Conservation (phyloP, 2,329 filamentous ascomycete genomes). For the Septoria linicola region DNA sequence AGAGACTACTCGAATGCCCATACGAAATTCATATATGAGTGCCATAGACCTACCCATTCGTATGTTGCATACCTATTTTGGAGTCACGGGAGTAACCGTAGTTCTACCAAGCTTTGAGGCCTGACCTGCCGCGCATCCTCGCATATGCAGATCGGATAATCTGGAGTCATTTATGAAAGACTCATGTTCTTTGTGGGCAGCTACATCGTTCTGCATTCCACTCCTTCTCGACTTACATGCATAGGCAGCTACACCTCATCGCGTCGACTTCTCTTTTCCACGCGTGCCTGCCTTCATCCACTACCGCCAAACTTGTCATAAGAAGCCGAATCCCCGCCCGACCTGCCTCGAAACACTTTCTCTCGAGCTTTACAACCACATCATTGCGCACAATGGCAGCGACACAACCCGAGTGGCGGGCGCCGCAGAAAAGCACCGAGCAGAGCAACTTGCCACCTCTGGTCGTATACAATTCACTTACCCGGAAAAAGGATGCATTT, state of each 20-base stretch:
- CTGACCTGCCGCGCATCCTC: neutral
- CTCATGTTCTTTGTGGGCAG: slow-evolving; percentile 5
- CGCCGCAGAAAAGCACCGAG: slow-evolving; percentile 34
- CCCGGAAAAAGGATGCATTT: slow-evolving; percentile 71
- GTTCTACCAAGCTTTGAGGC: slow-evolving; percentile 6
- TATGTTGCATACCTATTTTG: too few relatives aligned
- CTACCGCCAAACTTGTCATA: neutral
- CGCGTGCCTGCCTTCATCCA: neutral
- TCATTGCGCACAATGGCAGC: slow-evolving; percentile 11
- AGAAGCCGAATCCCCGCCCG: slow-evolving; percentile 1
- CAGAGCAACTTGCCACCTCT: slow-evolving; percentile 53
- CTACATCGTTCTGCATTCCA: neutral
- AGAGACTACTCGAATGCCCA: too few relatives aligned
- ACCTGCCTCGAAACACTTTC: neutral
- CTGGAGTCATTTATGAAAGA: slow-evolving; percentile 2
- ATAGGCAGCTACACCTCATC: neutral
- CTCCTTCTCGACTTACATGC: slow-evolving; percentile 6
- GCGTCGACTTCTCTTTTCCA: slow-evolving; percentile 1
- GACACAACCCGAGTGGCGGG: slow-evolving; percentile 36
- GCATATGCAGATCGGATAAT: neutral
- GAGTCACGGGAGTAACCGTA: too few relatives aligned
- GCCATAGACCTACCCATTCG: too few relatives aligned
- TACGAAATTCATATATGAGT: neutral
- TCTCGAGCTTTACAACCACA: neutral
- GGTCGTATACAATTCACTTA: slow-evolving; percentile 78